Conservation (phyloP, 352 stramenopile species). For the Phytopythium vexans region DNA sequence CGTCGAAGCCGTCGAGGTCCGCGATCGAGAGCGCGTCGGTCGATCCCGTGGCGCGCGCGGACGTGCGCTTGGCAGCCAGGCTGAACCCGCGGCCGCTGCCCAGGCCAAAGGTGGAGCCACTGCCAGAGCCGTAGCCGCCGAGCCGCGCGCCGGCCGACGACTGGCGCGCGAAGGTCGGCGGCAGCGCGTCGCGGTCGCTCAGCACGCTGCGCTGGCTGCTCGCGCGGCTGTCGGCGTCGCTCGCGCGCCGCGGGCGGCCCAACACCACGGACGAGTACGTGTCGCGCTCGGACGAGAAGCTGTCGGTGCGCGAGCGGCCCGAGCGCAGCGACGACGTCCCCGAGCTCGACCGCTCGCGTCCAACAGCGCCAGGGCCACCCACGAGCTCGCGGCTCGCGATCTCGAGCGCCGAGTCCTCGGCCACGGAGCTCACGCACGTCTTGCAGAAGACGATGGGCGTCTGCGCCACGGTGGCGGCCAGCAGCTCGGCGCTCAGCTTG, state of each 20-base stretch:
- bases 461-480: conserved; percentile 38
- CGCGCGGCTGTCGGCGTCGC: conserved; percentile 20
- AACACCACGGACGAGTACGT: conserved; percentile 36
- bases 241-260: conserved; percentile 8
- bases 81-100: too few species aligned
- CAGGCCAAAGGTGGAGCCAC: too few species aligned
- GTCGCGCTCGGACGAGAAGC: conserved; percentile 39
- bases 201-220: conserved; percentile 11
- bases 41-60: conserved; percentile 11
- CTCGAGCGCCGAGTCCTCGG: conserved; percentile 49
- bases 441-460: conserved; percentile 64
- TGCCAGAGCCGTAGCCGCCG: too few species aligned
- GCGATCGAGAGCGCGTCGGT: conserved; percentile 49
- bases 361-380: background rate
- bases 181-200: too few species aligned
- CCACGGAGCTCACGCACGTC: conserved; percentile 48
- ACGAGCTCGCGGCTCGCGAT: conserved; percentile 49
- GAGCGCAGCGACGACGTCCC: conserved; percentile 10
- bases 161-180: too few species aligned
- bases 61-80: too few species aligned
- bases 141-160: too few species aligned
- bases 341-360: conserved; percentile 35
- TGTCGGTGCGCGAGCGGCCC: conserved; percentile 12
- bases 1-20: conserved; percentile 19
- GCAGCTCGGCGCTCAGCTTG: conserved; percentile 40